Base-by-base conservation (phyloP, 176 grass and related monocot species). In the Bolboschoenus planiculmis region DNA sequence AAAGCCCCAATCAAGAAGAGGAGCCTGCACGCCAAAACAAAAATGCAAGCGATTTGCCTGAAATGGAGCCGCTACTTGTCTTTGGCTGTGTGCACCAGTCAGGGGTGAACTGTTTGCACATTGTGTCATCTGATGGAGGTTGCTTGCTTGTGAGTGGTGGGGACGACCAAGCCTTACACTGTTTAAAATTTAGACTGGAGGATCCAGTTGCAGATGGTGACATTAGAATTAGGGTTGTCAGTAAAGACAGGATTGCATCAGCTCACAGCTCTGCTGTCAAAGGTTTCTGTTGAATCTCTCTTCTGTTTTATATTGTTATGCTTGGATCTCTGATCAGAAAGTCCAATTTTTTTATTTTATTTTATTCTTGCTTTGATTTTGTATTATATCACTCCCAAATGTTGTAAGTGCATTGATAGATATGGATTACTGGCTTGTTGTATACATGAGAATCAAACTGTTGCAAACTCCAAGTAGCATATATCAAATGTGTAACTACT, bases 261-360 rank as follows among this genome's bases (percentile, higher is more conserved):
- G 92, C 90, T 65, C 96, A 98, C 40, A 88, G 86, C 62, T 94
- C 92, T n/a, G 90, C 96, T 64, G 90, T 98, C 53, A 98, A 99
- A 99, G 96, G 95, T 97, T 63, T 4, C 2, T 80, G 24, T 27
- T 56, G 44, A 80, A 42, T 66, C 10, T 58, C 20, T 14, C 23
- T 59, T 56, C 53, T 55, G 55, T 14, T 80, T 55, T 39, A 61
- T 74, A 31, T 36, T 1, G 2, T 63, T 30, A 30, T 48, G 24
- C 62, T 42, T 68, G 7, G 0, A 82, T 73, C 18, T 70, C 7
- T 35, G 61, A 20, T 56, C 27, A 82, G 14, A 13, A 50, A 50
- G 23, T 21, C 8, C 14, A 24, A 2, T 46, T 3, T 3, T 40
- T 58, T 36, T 24, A 81, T 42, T 21, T 53, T 16, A 1, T 11